These are phyloP conservation scores for Crinitomyces ghanaensis DNA, from an alignment of 805 yeast genomes.

Conservation along the genomic window DNA sequence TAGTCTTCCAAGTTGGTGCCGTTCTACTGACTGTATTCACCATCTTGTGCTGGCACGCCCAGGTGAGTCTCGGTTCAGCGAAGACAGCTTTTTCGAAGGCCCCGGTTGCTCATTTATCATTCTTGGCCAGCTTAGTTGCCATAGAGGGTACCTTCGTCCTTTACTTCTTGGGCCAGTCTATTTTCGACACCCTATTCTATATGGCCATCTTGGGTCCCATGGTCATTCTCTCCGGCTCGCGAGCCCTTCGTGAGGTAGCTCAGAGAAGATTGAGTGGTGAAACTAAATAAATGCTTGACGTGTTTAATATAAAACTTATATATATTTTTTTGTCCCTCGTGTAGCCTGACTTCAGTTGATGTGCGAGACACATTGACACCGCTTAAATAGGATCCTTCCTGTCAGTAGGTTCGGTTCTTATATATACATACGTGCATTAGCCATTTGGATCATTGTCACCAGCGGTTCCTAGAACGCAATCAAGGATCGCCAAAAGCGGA, in stretches of 20 bases:
- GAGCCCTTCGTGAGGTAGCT: conserved; percentile 41
- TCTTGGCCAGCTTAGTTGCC: conserved; percentile 37
- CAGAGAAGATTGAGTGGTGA: conserved; percentile 17
- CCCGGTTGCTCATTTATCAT: conserved; percentile 31
- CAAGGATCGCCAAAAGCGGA: too few species aligned
- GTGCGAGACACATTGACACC: too few species aligned
- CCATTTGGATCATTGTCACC: too few species aligned
- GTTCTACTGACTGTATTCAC: conserved; percentile 31
- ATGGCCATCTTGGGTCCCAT: conserved; percentile 40
- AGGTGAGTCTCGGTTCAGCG: conserved; percentile 20
- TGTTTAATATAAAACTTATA: background rate
- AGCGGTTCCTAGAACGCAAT: too few species aligned
- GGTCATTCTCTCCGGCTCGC: conserved; percentile 51
- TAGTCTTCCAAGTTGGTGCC: conserved; percentile 33
- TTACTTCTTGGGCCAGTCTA: conserved; percentile 49
- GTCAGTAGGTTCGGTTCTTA: too few species aligned
- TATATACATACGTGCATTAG: too few species aligned
- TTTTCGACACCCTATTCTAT: conserved; percentile 46
- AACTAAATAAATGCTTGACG: conserved; percentile 4
- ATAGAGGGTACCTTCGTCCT: conserved; percentile 43
- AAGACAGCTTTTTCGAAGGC: conserved; percentile 12
- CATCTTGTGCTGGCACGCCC: conserved; percentile 24
- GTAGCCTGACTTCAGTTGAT: too few species aligned
- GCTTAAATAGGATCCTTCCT: too few species aligned
- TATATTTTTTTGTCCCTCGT: background rate